phyloP scores from a whole-genome alignment of 139 green algal genomes.

The Picochlorum sp. region DNA sequence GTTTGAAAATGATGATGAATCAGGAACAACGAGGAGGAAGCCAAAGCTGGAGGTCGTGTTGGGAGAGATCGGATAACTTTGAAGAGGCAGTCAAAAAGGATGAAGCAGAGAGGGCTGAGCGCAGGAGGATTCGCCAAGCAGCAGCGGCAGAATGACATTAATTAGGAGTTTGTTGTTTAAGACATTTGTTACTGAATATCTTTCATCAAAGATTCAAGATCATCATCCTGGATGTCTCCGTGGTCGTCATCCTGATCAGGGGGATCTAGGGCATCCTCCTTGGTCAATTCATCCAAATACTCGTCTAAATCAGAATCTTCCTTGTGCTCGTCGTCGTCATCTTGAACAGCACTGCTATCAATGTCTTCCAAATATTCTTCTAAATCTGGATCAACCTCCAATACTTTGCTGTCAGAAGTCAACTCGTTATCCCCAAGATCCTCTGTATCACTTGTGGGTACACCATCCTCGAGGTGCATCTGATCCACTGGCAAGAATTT shows the following conservation, averaged over 20 bases:
- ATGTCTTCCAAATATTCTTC: constrained; percentile 46
- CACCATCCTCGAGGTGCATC: constrained; percentile 1
- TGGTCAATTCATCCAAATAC: constrained; percentile 44
- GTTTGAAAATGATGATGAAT: constrained; percentile 16
- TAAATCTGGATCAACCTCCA: constrained; percentile 47
- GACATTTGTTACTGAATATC: not conserved
- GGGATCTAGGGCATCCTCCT: constrained; percentile 8
- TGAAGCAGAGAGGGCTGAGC: constrained; percentile 11
- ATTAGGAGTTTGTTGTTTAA: constrained; percentile 2
- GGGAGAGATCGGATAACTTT: constrained; percentile 57
- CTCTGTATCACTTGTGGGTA: not conserved
- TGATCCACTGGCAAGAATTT: not conserved
- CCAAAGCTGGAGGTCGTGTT: constrained; percentile 73
- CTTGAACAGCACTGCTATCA: constrained; percentile 10
- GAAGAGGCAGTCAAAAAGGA: constrained; percentile 44
- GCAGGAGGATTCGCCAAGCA: not conserved
- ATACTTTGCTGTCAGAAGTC: constrained; percentile 1
- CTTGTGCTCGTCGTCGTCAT: constrained; percentile 26
- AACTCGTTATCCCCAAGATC: not conserved
- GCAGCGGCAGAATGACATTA: not conserved
- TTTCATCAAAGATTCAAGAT: constrained; percentile 5
- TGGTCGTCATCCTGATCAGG: constrained; percentile 4
- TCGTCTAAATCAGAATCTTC: constrained; percentile 41
- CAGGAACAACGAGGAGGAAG: constrained; percentile 42
- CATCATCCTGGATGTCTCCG: not conserved